These are phyloP conservation scores for Nevesoporus exiguus DNA, from an alignment of 768 basidiomycete species.

Conservation along the genomic window DNA sequence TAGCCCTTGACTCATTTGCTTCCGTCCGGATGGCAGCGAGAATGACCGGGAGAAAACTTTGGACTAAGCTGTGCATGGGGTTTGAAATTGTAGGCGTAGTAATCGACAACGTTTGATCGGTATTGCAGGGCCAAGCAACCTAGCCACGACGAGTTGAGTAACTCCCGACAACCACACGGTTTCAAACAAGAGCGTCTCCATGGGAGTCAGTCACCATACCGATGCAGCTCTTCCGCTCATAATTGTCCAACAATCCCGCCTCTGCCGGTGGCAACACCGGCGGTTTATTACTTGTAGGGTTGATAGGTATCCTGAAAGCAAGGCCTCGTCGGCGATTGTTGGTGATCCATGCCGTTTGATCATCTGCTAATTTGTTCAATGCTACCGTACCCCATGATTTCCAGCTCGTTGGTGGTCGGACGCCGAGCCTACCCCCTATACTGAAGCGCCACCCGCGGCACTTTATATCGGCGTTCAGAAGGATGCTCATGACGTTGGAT, in stretches of 20 bases:
- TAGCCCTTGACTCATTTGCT: too few species aligned
- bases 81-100: too few species aligned
- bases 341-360: not conserved
- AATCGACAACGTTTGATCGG: too few species aligned
- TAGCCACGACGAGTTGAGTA: not conserved
- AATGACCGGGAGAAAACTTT: too few species aligned
- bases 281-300: too few species aligned
- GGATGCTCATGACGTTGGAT: not conserved
- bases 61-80: too few species aligned
- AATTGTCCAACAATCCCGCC: not conserved
- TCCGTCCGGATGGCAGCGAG: too few species aligned
- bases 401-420: not conserved
- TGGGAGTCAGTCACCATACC: too few species aligned
- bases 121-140: too few species aligned
- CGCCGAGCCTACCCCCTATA: not conserved
- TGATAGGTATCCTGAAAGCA: too few species aligned
- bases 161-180: not conserved
- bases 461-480: not conserved
- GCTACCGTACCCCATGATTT: not conserved
- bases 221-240: too few species aligned
- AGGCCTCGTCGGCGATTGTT: not conserved
- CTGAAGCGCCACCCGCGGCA: not conserved
- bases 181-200: not conserved
- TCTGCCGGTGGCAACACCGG: not conserved
- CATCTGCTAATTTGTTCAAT: not conserved